Base-by-base conservation (phyloP, 1,139 yeast species). In the Pichia sp. region DNA sequence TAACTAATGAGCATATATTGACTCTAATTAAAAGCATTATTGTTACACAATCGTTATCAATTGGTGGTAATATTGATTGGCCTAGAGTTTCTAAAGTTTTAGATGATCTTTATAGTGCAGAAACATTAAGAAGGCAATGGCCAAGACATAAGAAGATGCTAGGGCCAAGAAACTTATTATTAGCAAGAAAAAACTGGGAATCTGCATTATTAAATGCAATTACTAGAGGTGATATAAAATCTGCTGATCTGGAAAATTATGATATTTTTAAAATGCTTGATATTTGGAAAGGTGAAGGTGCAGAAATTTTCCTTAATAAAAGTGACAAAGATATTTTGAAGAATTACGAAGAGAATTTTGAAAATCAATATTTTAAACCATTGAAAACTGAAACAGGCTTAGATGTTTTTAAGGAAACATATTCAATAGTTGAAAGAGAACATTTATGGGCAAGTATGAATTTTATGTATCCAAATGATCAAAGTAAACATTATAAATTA, bases 111-210 rank as follows among this genome's bases (percentile, higher is more conserved):
- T 56, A 56, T 40, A 62, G 65, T 2, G 63, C 68, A 1, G 69
- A 61, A 1, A 48, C 58, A 2, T 57, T 79, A 14, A 68, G 68
- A 41, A 70, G 74, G 35, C 74, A 71, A 45, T 85, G 94, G 94
- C 74, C 79, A 0, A 64, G 68, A 11, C 65, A 79, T 8, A 66
- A 86, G 32, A 74, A 72, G 46, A 66, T 62, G 52, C 64, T 74
- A 53, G 91, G 89, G 2, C 76, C 74, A 1, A 62, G 69, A 18
- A 77, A 76, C 0, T 67, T 80, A 1, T 61, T 62, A 22, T 68
- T 69, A 45, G 80, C 83, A 0, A 68, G 72, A 33, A 70, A 70
- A 37, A 69, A 73, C 4, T 83, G 85, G 73, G 86, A 80, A 51
- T 62, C 63, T 18, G 65, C 80, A 15, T 71, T 84, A 10, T 48